Evolutionary conservation across 129 eudicot species (phyloP).

Genomic region (Centella asiatica): DNA sequence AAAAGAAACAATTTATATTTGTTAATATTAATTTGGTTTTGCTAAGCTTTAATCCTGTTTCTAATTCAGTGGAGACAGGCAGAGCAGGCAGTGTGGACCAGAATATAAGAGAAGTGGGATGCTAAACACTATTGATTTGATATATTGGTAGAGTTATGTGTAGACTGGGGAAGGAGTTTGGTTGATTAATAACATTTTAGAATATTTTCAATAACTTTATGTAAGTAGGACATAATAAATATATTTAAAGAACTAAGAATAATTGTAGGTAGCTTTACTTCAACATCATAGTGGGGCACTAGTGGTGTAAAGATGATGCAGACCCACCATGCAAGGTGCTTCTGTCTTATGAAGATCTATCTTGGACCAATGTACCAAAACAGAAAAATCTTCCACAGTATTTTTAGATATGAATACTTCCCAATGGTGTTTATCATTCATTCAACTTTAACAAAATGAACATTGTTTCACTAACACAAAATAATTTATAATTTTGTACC

Average conservation of each 20-base stretch:
- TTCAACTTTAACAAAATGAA: not conserved
- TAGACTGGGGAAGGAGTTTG: constrained; percentile 1
- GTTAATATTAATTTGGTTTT: not conserved
- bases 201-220: not conserved
- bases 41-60: not conserved
- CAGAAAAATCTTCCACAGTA: not conserved
- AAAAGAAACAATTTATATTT: not conserved
- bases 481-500: not conserved
- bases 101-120: not conserved
- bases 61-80: not conserved
- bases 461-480: not conserved
- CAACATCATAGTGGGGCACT: constrained; percentile 7
- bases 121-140: not conserved
- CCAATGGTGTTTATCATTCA: not conserved
- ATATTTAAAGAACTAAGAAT: not conserved
- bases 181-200: constrained; percentile 5
- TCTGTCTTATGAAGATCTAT: constrained; percentile 2
- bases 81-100: not conserved
- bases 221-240: not conserved
- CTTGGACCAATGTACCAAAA: not conserved
- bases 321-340: constrained; percentile 27
- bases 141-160: not conserved
- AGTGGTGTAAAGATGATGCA: constrained; percentile 25
- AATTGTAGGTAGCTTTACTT: constrained; percentile 5
- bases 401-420: not conserved